phyloP scores from a whole-genome alignment of 768 basidiomycete species.

The Amanita exitialis region DNA sequence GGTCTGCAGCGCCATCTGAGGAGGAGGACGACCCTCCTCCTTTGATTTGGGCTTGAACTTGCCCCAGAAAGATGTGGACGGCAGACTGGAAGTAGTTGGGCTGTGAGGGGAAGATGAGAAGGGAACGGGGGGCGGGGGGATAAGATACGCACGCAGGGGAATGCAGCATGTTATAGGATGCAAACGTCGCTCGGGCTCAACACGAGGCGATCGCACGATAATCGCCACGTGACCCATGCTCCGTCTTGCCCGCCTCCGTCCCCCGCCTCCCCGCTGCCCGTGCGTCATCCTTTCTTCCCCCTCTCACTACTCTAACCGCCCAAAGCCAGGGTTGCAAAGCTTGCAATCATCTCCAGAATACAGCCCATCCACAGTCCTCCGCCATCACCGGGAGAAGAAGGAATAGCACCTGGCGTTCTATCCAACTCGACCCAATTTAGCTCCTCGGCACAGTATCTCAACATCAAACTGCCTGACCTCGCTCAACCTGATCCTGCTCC shows the following conservation, averaged over 20 bases:
- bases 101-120: slow-evolving; percentile 34
- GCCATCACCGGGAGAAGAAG: slow-evolving; percentile 16
- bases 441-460: slow-evolving; percentile 26
- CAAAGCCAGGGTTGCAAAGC: slow-evolving; percentile 49
- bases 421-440: slow-evolving; percentile 11
- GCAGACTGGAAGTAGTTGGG: slow-evolving; percentile 53
- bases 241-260: slow-evolving; percentile 1
- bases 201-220: slow-evolving; percentile 46
- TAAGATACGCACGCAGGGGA: slow-evolving; percentile 60
- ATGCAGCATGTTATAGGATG: slow-evolving; percentile 49
- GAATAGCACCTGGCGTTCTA: slow-evolving; percentile 33
- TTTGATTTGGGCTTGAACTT: slow-evolving; percentile 69
- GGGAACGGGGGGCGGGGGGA: slow-evolving; percentile 16
- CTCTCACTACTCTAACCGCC: slow-evolving; percentile 6
- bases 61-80: slow-evolving; percentile 46
- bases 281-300: slow-evolving; percentile 19
- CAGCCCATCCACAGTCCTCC: slow-evolving; percentile 14
- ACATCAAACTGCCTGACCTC: slow-evolving; percentile 49
- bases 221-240: slow-evolving; percentile 5
- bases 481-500: slow-evolving; percentile 29
- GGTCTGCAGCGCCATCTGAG: slow-evolving; percentile 58
- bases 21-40: slow-evolving; percentile 35
- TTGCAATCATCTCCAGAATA: slow-evolving; percentile 42
- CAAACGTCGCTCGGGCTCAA: slow-evolving; percentile 27
- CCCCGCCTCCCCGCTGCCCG: slow-evolving; percentile 14